A percentile compares a stretch with the other conserved stretches of the same genome.
Conservation (phyloP, 148 eudicot genomes). For the Persicaria tinctoria region DNA sequence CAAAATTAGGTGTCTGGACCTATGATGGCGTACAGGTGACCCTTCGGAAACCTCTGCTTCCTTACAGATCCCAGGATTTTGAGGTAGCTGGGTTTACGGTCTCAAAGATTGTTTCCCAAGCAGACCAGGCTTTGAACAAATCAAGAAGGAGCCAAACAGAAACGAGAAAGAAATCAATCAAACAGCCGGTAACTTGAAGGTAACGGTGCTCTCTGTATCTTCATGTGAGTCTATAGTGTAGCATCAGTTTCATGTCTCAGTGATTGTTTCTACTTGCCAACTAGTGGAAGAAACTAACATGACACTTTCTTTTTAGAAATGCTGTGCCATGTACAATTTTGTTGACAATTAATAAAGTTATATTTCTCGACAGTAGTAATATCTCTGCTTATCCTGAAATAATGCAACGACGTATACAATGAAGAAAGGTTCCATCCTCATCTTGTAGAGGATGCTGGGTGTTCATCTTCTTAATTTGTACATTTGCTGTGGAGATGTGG, state of each 20-base stretch:
- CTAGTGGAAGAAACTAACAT: no score
- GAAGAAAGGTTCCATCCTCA: no score
- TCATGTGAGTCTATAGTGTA: background rate
- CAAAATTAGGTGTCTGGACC: slow-evolving; percentile 62
- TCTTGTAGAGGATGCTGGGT: no score
- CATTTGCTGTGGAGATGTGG: no score
- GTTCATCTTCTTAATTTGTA: no score
- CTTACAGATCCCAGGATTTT: slow-evolving; percentile 49
- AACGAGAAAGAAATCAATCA: slow-evolving; percentile 26
- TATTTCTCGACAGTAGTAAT: no score
- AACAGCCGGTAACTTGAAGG: background rate
- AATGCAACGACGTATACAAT: no score
- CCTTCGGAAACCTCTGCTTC: slow-evolving; percentile 60
- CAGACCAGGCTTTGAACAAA: slow-evolving; percentile 54
- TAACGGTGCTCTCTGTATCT: background rate
- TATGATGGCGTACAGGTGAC: slow-evolving; percentile 78
- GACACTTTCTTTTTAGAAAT: no score
- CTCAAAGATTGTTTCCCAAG: slow-evolving; percentile 66
- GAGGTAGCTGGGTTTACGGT: slow-evolving; percentile 81
- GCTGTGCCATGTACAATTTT: no score
- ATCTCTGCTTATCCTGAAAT: no score
- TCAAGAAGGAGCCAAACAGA: slow-evolving; percentile 20
- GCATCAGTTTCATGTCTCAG: background rate
- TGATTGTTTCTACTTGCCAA: no score
- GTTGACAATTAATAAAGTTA: background rate